Percentiles rank a stretch among this genome's conserved stretches.
These are phyloP conservation scores for Aspergillus diversus DNA, from an alignment of 495 filamentous ascomycete species.

Conservation along the genomic window DNA sequence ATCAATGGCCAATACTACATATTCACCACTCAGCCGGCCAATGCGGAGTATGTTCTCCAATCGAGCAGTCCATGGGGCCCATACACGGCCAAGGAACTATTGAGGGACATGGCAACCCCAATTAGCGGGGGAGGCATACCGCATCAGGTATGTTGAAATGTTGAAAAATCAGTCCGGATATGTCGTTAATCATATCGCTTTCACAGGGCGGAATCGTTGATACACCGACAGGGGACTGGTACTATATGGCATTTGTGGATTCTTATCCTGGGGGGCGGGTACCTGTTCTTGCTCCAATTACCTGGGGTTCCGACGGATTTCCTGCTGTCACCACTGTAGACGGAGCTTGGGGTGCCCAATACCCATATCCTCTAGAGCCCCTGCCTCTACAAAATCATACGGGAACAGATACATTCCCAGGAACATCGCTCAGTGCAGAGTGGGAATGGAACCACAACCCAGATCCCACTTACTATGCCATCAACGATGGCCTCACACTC, in stretches of 20 bases:
- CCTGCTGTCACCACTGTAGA: slow-evolving; percentile 38
- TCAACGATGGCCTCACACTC: not conserved
- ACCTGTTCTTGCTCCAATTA: slow-evolving; percentile 58
- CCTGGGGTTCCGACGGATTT: slow-evolving; percentile 54
- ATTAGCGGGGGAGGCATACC: slow-evolving; percentile 46
- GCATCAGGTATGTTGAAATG: slow-evolving; percentile 38
- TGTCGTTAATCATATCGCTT: too few relatives aligned
- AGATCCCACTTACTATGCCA: not conserved
- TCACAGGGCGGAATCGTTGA: slow-evolving; percentile 57
- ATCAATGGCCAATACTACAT: slow-evolving; percentile 59
- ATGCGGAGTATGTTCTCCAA: slow-evolving; percentile 52
- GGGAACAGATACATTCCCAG: not conserved
- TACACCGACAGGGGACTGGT: slow-evolving; percentile 57
- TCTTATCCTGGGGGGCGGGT: slow-evolving; percentile 59
- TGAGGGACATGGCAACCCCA: slow-evolving; percentile 40
- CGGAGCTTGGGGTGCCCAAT: not conserved
- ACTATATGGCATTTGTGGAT: slow-evolving; percentile 61
- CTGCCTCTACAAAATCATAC: not conserved
- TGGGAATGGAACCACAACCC: slow-evolving; percentile 2
- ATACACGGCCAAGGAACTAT: slow-evolving; percentile 42
- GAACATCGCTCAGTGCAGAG: not conserved
- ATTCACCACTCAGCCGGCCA: slow-evolving; percentile 47
- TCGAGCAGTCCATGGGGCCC: slow-evolving; percentile 51
- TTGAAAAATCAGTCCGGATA: too few relatives aligned
- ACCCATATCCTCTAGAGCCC: not conserved